These are phyloP conservation scores for Phalaenopsis hybrid DNA, from an alignment of 116 monocot species.

Conservation along the genomic window DNA sequence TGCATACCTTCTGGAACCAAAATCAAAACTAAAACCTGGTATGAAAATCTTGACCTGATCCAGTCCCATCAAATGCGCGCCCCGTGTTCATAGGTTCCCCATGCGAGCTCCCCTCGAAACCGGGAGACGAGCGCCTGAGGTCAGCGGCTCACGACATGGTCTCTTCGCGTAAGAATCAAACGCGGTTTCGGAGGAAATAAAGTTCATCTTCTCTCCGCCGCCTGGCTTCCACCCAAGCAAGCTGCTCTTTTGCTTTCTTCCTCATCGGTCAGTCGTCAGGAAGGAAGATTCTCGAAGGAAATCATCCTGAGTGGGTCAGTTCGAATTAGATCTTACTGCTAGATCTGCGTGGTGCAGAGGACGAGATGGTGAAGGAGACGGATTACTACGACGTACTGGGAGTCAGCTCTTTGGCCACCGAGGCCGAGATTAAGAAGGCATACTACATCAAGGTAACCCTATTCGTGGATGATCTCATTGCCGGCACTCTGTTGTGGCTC, in stretches of 20 bases:
- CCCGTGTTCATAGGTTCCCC: no score
- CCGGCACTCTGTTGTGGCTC: background rate
- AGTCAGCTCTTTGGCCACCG: slow-evolving; percentile 60
- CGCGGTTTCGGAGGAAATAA: background rate
- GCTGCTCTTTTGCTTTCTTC: background rate
- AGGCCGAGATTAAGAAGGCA: slow-evolving; percentile 89
- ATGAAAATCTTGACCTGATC: no score
- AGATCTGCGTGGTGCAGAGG: background rate
- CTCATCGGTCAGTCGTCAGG: background rate
- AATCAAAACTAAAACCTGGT: no score
- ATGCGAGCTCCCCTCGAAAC: background rate
- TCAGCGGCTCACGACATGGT: background rate
- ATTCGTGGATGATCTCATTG: background rate
- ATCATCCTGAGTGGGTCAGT: background rate
- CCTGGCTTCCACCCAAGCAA: background rate
- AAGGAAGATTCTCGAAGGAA: background rate
- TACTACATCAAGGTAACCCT: slow-evolving; percentile 72
- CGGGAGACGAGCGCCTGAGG: background rate
- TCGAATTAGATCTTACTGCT: background rate
- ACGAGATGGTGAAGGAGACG: slow-evolving; percentile 71
- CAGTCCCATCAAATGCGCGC: no score
- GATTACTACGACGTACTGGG: slow-evolving; percentile 81
- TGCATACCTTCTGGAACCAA: no score
- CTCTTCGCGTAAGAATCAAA: background rate
- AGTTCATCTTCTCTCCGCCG: background rate